A percentile compares a stretch with the other conserved stretches of the same genome.
phyloP scores from a whole-genome alignment of 2,329 filamentous ascomycete genomes.

The Cercospora sp. region DNA sequence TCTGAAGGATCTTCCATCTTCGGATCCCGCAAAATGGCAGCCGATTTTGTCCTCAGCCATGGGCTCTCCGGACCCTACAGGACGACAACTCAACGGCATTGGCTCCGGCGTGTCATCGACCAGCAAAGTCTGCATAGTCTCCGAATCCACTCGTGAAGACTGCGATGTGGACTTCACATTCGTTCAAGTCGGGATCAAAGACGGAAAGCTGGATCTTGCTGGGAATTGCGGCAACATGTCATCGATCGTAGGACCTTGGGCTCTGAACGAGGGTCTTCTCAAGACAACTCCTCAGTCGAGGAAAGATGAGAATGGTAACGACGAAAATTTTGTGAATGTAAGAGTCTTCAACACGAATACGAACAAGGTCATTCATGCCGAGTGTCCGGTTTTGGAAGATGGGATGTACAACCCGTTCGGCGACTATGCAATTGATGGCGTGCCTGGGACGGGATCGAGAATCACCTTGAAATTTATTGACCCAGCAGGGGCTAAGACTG shows the following conservation, averaged over 20 bases:
- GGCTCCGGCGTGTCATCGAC: conserved; percentile 69
- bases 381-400: conserved; percentile 56
- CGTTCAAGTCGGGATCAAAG: conserved; percentile 65
- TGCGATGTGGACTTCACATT: conserved; percentile 72
- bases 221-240: conserved; percentile 79
- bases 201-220: conserved; percentile 62
- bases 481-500: conserved; percentile 64
- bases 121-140: conserved; percentile 70
- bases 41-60: conserved; percentile 61
- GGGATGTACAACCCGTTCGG: conserved; percentile 46
- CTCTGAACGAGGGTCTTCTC: conserved; percentile 58
- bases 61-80: conserved; percentile 66
- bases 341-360: conserved; percentile 73
- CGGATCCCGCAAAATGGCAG: conserved; percentile 49
- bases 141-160: conserved; percentile 49
- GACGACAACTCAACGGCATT: conserved; percentile 71
- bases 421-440: conserved; percentile 64
- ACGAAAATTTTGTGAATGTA: conserved; percentile 48
- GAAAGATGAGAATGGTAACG: conserved; percentile 25
- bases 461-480: conserved; percentile 63
- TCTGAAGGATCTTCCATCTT: conserved; percentile 52
- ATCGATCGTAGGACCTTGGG: conserved; percentile 65
- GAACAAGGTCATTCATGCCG: conserved; percentile 60
- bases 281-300: conserved; percentile 36
- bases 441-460: conserved; percentile 58